Percentiles rank a stretch among this genome's conserved stretches.
These are phyloP conservation scores for Sordaria brevicollis DNA, from an alignment of 495 filamentous ascomycete species.

Conservation along the genomic window DNA sequence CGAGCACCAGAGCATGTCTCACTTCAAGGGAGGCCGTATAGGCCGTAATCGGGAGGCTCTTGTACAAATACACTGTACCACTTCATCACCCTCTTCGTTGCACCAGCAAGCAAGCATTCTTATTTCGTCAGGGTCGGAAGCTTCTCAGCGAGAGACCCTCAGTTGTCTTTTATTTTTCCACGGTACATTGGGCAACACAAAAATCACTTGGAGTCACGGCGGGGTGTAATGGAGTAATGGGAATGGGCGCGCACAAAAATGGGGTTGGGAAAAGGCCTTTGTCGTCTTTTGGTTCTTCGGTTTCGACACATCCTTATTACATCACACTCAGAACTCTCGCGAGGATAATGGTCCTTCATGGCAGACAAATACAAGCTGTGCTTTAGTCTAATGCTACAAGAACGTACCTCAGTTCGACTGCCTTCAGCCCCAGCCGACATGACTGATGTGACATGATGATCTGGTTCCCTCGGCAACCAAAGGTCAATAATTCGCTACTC, in stretches of 20 bases:
- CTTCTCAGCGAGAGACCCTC: neutral
- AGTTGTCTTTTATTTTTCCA: neutral
- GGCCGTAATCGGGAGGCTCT: neutral
- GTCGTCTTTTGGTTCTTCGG: neutral
- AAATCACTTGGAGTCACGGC: neutral
- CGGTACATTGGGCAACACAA: neutral
- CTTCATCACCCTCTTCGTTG: neutral
- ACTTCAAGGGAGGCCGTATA: neutral
- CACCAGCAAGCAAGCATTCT: neutral
- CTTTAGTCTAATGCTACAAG: neutral
- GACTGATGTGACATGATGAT: neutral
- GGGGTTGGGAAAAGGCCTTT: neutral
- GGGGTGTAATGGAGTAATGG: neutral
- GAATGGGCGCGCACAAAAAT: neutral
- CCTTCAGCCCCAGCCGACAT: neutral
- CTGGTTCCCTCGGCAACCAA: neutral
- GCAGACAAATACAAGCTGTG: neutral
- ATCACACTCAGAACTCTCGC: neutral
- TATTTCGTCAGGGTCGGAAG: neutral
- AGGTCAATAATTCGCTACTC: neutral
- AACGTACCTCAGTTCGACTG: neutral
- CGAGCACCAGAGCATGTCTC: neutral
- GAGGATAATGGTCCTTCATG: neutral
- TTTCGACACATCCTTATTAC: neutral
- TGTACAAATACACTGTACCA: neutral